Evolutionary conservation across 2,329 filamentous ascomycete species (phyloP).

Genomic region (Trichocomaceae sp.): DNA sequence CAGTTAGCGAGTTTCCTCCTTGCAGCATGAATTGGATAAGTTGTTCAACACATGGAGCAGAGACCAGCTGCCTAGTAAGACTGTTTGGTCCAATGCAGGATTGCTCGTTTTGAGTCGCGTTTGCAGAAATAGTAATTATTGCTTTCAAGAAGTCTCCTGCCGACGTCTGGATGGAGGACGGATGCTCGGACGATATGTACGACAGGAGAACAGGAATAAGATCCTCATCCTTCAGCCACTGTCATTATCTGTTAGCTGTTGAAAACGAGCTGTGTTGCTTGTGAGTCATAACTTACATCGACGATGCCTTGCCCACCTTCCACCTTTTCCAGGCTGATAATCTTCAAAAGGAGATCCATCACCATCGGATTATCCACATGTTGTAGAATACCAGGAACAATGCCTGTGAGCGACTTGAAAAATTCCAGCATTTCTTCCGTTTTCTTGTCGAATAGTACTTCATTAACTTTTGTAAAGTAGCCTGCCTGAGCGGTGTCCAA

Average conservation of each 20-base stretch:
- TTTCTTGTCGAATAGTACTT: slow-evolving; percentile 95
- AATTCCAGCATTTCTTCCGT: slow-evolving; percentile 94
- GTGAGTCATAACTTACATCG: slow-evolving; percentile 56
- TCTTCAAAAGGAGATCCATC: slow-evolving; percentile 94
- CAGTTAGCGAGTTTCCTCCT: slow-evolving; percentile 88
- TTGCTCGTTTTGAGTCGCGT: slow-evolving; percentile 95
- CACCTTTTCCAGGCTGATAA: slow-evolving; percentile 89
- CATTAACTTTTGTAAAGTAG: slow-evolving; percentile 98
- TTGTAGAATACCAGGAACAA: slow-evolving; percentile 76
- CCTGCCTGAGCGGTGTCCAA: slow-evolving; percentile 90
- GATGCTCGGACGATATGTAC: slow-evolving; percentile 77
- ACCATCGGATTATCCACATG: slow-evolving; percentile 98
- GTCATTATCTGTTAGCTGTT: slow-evolving; percentile 10
- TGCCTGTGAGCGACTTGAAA: slow-evolving; percentile 73
- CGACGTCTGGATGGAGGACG: slow-evolving; percentile 87
- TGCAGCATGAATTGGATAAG: slow-evolving; percentile 88
- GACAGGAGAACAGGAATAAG: slow-evolving; percentile 81
- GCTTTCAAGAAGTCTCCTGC: slow-evolving; percentile 97
- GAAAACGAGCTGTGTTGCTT: neutral
- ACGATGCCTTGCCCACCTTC: slow-evolving; percentile 89
- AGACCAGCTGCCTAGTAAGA: slow-evolving; percentile 89
- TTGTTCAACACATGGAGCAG: slow-evolving; percentile 70
- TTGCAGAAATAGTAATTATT: slow-evolving; percentile 97
- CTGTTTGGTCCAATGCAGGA: slow-evolving; percentile 99
- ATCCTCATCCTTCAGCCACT: slow-evolving; percentile 90